These are phyloP conservation scores for Collariella sp. DNA, from an alignment of 495 filamentous ascomycete species.

Conservation along the genomic window DNA sequence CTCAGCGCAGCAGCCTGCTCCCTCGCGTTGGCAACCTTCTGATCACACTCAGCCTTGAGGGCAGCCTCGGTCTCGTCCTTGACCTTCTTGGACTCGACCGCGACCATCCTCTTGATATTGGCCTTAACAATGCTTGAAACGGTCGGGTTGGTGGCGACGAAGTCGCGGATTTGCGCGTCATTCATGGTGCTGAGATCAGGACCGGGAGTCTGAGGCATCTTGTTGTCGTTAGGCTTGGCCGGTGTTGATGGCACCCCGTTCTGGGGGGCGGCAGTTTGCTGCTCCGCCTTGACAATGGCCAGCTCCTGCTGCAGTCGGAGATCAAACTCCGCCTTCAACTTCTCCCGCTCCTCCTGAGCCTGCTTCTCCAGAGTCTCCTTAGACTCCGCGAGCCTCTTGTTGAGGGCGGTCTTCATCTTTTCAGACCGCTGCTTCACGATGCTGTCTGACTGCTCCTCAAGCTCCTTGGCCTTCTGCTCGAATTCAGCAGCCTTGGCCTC, in stretches of 20 bases:
- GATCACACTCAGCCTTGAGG: constrained; percentile 38
- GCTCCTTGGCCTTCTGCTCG: constrained; percentile 43
- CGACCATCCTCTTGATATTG: constrained; percentile 56
- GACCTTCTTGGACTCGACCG: constrained; percentile 48
- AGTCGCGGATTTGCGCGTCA: constrained; percentile 56
- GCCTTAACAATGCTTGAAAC: constrained; percentile 55
- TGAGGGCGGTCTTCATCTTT: constrained; percentile 62
- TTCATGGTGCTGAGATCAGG: constrained; percentile 36
- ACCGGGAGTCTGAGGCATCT: constrained; percentile 27
- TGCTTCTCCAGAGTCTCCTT: constrained; percentile 38
- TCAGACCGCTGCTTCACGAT: constrained; percentile 60
- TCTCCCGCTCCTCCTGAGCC: constrained; percentile 47
- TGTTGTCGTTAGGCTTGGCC: constrained; percentile 19
- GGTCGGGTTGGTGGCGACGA: constrained; percentile 55
- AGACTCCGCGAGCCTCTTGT: constrained; percentile 59
- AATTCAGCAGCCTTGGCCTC: constrained; percentile 47
- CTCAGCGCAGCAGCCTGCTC: constrained; percentile 48
- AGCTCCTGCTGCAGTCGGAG: constrained; percentile 58
- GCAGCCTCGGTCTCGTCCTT: constrained; percentile 43
- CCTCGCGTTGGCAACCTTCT: constrained; percentile 43
- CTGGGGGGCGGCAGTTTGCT: constrained; percentile 29
- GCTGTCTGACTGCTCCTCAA: constrained; percentile 45
- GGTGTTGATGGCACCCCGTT: constrained; percentile 34
- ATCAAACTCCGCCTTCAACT: constrained; percentile 52
- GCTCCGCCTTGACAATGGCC: constrained; percentile 45